Conservation (phyloP, 2,329 filamentous ascomycete species). For the Rhexocercosporidium sp. region DNA sequence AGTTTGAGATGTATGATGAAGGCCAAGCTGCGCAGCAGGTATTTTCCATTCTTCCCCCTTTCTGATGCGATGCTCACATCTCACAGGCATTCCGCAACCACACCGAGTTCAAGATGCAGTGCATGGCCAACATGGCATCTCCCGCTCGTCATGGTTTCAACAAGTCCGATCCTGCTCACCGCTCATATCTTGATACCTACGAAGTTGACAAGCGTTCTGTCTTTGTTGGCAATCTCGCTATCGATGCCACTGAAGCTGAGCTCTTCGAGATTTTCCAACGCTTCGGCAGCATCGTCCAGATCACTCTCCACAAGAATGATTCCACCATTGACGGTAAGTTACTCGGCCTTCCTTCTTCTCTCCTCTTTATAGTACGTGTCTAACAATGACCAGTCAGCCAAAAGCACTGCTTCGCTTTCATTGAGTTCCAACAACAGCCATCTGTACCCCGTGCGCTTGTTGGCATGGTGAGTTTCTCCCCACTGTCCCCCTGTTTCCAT, state of each 20-base stretch:
- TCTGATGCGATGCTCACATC: conserved; percentile 15
- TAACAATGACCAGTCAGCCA: conserved; percentile 36
- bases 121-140: conserved; percentile 39
- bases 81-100: conserved; percentile 38
- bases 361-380: conserved; percentile 10
- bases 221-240: conserved; percentile 54
- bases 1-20: conserved; percentile 57
- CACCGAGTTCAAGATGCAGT: conserved; percentile 43
- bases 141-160: conserved; percentile 20
- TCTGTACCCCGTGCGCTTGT: conserved; percentile 33
- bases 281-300: conserved; percentile 47
- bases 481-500: background rate
- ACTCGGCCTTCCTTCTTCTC: background rate
- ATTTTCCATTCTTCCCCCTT: conserved; percentile 36
- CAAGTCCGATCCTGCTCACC: conserved; percentile 20
- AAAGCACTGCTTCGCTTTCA: conserved; percentile 44
- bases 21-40: conserved; percentile 55
- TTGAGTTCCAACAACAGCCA: conserved; percentile 39
- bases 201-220: conserved; percentile 53
- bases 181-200: conserved; percentile 44
- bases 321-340: conserved; percentile 40
- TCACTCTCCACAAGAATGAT: conserved; percentile 40
- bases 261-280: conserved; percentile 46
- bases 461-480: conserved; percentile 31
- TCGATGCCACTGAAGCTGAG: conserved; percentile 44